Evolutionary conservation across 495 filamentous ascomycete genomes (phyloP).

Genomic region (Filosporella fistucella): DNA sequence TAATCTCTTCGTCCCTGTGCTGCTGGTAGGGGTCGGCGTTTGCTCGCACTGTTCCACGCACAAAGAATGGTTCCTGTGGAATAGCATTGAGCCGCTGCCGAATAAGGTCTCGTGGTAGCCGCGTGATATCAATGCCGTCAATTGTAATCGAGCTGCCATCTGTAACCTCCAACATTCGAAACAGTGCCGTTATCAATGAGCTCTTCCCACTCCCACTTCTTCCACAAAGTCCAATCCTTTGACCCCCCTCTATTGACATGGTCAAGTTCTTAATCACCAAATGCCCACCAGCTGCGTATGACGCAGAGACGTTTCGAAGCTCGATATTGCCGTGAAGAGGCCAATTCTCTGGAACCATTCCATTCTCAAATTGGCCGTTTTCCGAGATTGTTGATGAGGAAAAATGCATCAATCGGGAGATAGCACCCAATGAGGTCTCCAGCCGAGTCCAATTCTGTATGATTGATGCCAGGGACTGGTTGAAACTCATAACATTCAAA

Average conservation of each 20-base stretch:
- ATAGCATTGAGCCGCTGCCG: conserved; percentile 35
- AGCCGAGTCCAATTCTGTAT: conserved; percentile 39
- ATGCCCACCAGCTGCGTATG: conserved; percentile 24
- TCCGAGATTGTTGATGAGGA: conserved; percentile 29
- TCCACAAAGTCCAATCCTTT: conserved; percentile 43
- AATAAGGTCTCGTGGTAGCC: conserved; percentile 21
- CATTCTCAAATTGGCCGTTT: conserved; percentile 13
- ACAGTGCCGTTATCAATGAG: conserved; percentile 32
- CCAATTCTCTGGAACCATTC: conserved; percentile 29
- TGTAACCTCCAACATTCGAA: conserved; percentile 33
- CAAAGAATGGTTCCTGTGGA: conserved; percentile 44
- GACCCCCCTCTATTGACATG: conserved; percentile 26
- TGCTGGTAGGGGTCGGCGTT: conserved; percentile 42
- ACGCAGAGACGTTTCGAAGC: conserved; percentile 30
- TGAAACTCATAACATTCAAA: conserved; percentile 38
- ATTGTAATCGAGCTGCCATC: conserved; percentile 34
- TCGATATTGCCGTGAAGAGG: conserved; percentile 28
- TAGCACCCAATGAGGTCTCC: conserved; percentile 48
- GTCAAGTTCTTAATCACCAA: conserved; percentile 11
- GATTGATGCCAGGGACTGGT: conserved; percentile 23
- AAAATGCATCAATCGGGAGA: conserved; percentile 40
- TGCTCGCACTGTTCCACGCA: conserved; percentile 38
- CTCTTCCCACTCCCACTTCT: conserved; percentile 42
- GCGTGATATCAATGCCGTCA: conserved; percentile 40
- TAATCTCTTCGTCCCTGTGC: conserved; percentile 33